Base-by-base conservation (phyloP, 257 asterid genomes). In the Scutellaria minor region DNA sequence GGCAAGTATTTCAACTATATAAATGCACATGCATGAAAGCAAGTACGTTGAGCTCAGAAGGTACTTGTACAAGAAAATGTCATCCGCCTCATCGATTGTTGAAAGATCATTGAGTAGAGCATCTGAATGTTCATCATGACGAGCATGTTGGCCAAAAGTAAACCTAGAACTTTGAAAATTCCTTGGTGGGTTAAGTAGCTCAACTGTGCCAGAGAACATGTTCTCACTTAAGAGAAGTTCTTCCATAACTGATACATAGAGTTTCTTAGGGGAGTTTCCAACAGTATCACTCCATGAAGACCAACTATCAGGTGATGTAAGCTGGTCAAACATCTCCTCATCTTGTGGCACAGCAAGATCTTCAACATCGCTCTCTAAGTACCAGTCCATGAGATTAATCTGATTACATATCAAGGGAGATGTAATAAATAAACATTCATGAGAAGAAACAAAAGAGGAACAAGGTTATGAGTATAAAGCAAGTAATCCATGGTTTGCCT, bases 11-110 rank as follows among this genome's bases (percentile, higher is more conserved):
- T 77, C 48, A 81, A 68, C 71, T 44, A 77, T 13, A 71, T 40
- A 61, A 71, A 80, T 73, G 79, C 78, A 76, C 52, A 75, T 66
- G 77, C 83, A 68, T 52, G 72, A 64, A 66, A 64, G 60, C 68
- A 66, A 65, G 75, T 69, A 82, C 68, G 64, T 64, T 58, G 66
- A 78, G 81, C 73, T 58, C 70, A 76, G 82, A 79, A 54, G 72
- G 66, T 77, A 74, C 61, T 75, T 57, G 78, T 76, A 79, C 84
- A 83, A 74, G 82, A 79, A 83, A 54, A 73, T 83, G 79, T 83
- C 84, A 74, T 83, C 84, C 6, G 84, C 80, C 58, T 71, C 79
- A 27, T 80, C 75, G 5, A 79, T 53, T 51, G 50, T 66, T 69
- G 76, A 48, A 40, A 73, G 66, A 67, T 77, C 84, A 6, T 74